Base-by-base conservation (phyloP, 2,329 filamentous ascomycete genomes). In the Septoria linicola region DNA sequence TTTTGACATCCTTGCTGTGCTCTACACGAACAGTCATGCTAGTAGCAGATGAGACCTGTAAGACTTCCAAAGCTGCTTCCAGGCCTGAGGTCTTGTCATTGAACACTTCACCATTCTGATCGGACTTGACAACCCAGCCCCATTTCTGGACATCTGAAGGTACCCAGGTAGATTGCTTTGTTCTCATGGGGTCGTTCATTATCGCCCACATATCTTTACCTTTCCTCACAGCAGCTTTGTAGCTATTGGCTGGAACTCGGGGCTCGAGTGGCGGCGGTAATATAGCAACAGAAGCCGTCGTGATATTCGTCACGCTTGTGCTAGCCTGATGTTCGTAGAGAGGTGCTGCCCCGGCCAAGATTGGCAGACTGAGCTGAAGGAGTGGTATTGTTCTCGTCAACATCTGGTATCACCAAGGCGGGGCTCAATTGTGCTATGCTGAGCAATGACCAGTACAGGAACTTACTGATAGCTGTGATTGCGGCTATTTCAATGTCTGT, bases 81-180 rank as follows among this genome's bases (percentile, higher is more conserved):
- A 41, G 44, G 6, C 44, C 44, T 5, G 44, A 48, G 3, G 36
- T 48, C 25, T 48, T 48, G 36, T 48, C 36, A n/a, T 48, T 48
- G 44, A 40, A 48, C 1, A 41, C 36, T 34, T 48, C 44, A 21
- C 21, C n/a, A 17, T 48, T 48, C 25, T 41, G 35, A 10, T 48
- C 44, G 6, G 25, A 40, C 36, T 48, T 48, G 11, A 48, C 36
- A 6, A 6, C 30, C 44, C 44, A 48, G 23, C 44, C 44, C 44
- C 44, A 48, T 39, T 41, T 48, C 35, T 19, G 17, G 2, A 41
- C 19, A 30, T 48, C 44, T 13, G 36, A n/a, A 16, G 36, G 10
- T 17, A n/a, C 14, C 44, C 44, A 48, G 20, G n/a, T 5, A 23
- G 44, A 14, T 34, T 48, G 44, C 19, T 8, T 48, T 4, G 44